Percentiles rank a stretch among this genome's conserved stretches.
phyloP scores from a whole-genome alignment of 2,329 filamentous ascomycete species.

The Aspergillus fischeri region DNA sequence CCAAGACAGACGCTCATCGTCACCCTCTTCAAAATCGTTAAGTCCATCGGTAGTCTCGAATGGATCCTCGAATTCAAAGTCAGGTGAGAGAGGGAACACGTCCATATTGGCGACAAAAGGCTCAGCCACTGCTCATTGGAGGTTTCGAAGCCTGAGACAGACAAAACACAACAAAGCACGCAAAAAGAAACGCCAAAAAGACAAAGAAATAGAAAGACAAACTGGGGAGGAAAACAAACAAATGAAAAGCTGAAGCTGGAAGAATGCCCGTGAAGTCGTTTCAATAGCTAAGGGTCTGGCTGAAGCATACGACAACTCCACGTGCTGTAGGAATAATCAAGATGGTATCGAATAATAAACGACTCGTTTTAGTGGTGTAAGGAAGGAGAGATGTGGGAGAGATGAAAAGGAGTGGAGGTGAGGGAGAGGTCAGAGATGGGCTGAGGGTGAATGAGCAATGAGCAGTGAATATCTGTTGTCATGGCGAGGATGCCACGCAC shows the following conservation, averaged over 20 bases:
- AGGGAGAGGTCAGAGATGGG: neutral
- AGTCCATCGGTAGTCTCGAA: neutral
- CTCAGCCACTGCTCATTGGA: neutral
- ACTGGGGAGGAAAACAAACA: neutral
- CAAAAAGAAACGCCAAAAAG: neutral
- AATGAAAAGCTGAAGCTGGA: neutral
- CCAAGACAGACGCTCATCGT: neutral
- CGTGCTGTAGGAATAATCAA: neutral
- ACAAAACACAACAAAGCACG: neutral
- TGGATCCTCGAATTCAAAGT: neutral
- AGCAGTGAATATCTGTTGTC: neutral
- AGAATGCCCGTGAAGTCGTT: neutral
- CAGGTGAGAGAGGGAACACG: neutral
- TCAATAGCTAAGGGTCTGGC: neutral
- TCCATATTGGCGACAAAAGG: neutral
- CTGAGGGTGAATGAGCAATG: neutral
- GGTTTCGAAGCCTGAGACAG: neutral
- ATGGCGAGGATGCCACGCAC: neutral
- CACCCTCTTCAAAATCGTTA: conserved; percentile 9
- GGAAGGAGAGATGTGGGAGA: neutral
- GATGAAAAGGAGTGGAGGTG: neutral
- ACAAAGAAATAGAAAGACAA: neutral
- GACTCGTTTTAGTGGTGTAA: neutral
- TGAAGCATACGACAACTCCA: neutral
- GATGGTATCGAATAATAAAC: neutral